Percentiles rank a stretch among this genome's conserved stretches.
phyloP scores from a whole-genome alignment of 495 filamentous ascomycete species.

The Chaetomium tenue region DNA sequence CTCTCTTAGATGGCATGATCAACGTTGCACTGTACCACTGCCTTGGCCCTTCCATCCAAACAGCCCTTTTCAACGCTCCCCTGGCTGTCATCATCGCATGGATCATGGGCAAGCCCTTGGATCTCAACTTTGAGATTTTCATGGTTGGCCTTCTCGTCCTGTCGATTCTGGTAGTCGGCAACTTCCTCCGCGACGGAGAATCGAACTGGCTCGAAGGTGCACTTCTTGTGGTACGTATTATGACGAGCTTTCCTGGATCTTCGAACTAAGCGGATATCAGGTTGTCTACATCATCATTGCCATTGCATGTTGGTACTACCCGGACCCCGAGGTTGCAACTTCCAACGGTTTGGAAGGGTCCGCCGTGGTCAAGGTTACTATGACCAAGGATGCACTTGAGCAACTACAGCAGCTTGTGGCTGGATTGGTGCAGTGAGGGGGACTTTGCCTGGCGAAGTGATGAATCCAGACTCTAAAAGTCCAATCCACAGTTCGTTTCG shows the following conservation, averaged over 20 bases:
- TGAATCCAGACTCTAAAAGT: too few species aligned
- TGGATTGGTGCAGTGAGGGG: not conserved
- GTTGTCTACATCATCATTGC: not conserved
- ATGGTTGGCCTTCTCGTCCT: constrained; percentile 1
- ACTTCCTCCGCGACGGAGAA: constrained; percentile 1
- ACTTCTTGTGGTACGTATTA: not conserved
- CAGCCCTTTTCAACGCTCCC: constrained; percentile 1
- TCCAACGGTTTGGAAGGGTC: not conserved
- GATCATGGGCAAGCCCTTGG: constrained; percentile 1
- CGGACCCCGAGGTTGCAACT: not conserved
- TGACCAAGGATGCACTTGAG: not conserved
- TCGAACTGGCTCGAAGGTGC: constrained; percentile 1
- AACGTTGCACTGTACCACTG: not conserved
- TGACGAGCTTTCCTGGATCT: not conserved
- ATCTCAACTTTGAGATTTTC: constrained; percentile 1
- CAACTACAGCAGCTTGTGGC: not conserved
- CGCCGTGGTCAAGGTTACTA: not conserved
- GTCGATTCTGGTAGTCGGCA: not conserved
- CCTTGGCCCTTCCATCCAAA: not conserved
- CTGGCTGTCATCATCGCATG: not conserved
- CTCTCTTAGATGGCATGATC: not conserved
- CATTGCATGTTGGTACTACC: constrained; percentile 2
- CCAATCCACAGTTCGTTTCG: too few species aligned
- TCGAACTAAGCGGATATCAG: not conserved
- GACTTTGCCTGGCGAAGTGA: too few species aligned